Base-by-base conservation (phyloP, 495 filamentous ascomycete species). In the Tuber brumale region DNA sequence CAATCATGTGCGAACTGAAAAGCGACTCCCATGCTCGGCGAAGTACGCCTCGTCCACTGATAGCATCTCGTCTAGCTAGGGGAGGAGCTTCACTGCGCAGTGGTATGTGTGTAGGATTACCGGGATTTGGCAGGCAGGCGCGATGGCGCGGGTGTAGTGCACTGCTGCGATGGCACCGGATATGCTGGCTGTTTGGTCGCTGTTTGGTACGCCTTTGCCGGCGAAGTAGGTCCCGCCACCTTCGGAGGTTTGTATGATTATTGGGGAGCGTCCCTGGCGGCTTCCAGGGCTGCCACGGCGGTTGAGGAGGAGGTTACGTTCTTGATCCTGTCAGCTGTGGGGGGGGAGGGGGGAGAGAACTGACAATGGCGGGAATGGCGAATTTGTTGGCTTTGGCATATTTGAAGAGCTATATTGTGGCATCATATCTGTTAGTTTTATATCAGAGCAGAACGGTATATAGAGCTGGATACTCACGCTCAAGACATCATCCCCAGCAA, bases 1-100 rank as follows among this genome's bases (percentile, higher is more conserved):
- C 95, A 81, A 99, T 97, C 95, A 99, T 98, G 89, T 99, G 95
- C 80, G 87, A 90, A 83, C 90, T 92, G 89, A 95, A 99, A 57
- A 99, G 90, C 75, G 95, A 94, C 84, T 94, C 91, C 85, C 92
- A 92, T 96, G 90, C 82, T 89, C 83, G 89, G 97, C 94, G 91
- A 94, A 95, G 88, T 94, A 93, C 73, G 85, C 86, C 90, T 99
- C 95, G 84, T 97, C 94, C 72, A 88, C 92, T 79, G 94, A 93
- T 72, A 97, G 84, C 90, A 98, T 94, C 81, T 94, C 95, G 85
- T 98, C 95, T 80, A 99, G 86, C 95, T 94, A 97, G 72, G 94
- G 93, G 31, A 95, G 89, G 70, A 96, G 90, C 89, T 96, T 95
- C 90, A 92, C 94, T 84, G 93, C 92, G 85, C 93, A 97, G 87